These are phyloP conservation scores for Apiospora koreana DNA, from an alignment of 2,329 filamentous ascomycete genomes.

Conservation along the genomic window DNA sequence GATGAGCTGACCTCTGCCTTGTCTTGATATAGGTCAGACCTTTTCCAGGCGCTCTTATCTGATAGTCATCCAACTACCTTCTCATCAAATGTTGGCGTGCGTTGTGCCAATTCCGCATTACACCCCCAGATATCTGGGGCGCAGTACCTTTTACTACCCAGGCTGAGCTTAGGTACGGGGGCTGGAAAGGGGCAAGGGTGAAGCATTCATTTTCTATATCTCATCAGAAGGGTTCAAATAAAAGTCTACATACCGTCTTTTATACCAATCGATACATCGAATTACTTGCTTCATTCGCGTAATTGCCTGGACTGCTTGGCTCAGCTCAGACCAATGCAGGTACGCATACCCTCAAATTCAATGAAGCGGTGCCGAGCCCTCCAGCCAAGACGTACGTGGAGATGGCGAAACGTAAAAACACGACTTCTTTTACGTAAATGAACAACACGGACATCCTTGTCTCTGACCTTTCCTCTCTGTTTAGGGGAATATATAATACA, in stretches of 20 bases:
- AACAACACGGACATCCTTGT: neutral
- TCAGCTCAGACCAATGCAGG: neutral
- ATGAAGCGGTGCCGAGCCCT: neutral
- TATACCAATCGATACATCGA: neutral
- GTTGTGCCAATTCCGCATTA: too few relatives aligned
- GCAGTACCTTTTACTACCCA: too few relatives aligned
- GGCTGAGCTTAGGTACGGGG: too few relatives aligned
- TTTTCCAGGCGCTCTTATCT: too few relatives aligned
- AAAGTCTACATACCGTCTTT: neutral
- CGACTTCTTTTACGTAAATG: constrained; percentile 2
- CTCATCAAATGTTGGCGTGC: too few relatives aligned
- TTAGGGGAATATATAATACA: neutral
- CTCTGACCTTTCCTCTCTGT: neutral
- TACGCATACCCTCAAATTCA: neutral
- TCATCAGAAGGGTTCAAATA: neutral
- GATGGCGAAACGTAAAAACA: constrained; percentile 7
- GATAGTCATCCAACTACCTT: too few relatives aligned
- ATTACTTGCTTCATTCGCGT: neutral
- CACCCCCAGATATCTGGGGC: too few relatives aligned
- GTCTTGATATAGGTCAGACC: too few relatives aligned
- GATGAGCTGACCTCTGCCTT: too few relatives aligned
- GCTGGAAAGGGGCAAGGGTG: neutral
- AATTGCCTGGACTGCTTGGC: neutral
- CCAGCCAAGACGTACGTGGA: neutral
- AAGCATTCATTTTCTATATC: neutral